These are phyloP conservation scores for Magnolia sinica DNA, from an alignment of 164 flowering plant genomes.

Conservation along the genomic window DNA sequence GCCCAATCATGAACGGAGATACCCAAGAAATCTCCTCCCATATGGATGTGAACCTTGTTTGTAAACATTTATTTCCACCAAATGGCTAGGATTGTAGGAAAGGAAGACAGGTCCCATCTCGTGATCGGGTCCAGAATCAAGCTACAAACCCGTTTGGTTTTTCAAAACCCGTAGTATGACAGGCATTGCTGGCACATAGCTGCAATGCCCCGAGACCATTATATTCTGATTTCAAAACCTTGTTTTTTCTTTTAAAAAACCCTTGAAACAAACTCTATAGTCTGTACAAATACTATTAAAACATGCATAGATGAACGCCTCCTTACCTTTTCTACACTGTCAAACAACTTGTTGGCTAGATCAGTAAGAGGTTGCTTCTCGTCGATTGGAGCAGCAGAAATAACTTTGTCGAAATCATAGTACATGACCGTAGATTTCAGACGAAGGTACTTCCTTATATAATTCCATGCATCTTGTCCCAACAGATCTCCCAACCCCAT, in stretches of 20 bases:
- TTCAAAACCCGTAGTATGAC: too few relatives aligned
- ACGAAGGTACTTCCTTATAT: constrained; percentile 61
- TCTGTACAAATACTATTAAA: too few relatives aligned
- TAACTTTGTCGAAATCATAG: constrained; percentile 80
- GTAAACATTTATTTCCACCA: neutral
- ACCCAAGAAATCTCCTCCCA: neutral
- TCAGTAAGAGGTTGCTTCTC: constrained; percentile 68
- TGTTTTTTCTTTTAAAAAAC: too few relatives aligned
- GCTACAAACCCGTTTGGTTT: too few relatives aligned
- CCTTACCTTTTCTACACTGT: constrained; percentile 73
- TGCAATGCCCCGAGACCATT: too few relatives aligned
- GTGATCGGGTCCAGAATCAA: too few relatives aligned
- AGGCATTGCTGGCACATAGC: too few relatives aligned
- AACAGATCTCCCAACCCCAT: constrained; percentile 69
- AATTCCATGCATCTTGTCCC: constrained; percentile 56
- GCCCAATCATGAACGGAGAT: neutral
- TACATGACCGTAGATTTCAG: constrained; percentile 74
- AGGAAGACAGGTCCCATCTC: too few relatives aligned
- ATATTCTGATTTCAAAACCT: too few relatives aligned
- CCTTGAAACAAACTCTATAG: too few relatives aligned
- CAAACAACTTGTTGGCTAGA: constrained; percentile 74
- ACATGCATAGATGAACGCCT: neutral
- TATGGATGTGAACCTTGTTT: neutral
- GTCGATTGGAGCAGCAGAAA: constrained; percentile 56
- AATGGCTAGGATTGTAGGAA: too few relatives aligned